Evolutionary conservation across 2,329 filamentous ascomycete genomes (phyloP), one percentile per base, ranked within the genome.

Genomic region (Teratosphaeria viscida): DNA sequence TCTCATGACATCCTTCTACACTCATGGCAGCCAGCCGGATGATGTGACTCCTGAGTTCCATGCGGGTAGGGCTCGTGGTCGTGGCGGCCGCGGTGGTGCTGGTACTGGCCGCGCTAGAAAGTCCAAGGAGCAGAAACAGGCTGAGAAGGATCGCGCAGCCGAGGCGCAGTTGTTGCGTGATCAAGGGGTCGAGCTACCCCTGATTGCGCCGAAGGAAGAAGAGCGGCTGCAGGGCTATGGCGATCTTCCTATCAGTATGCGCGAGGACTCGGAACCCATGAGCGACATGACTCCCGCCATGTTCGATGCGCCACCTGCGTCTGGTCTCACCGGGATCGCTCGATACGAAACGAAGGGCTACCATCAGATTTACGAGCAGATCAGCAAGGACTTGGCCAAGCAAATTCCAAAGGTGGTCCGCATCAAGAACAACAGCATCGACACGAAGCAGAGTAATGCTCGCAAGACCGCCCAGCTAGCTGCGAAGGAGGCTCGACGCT

Each of bases 391-490:
- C 70, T 85, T 99, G 68, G 90, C 92, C 2, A 86, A 90, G 62
- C 96, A 96, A 72, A 88, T 96, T 62, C 89, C 88, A 69, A 97
- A 96, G 77, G 89, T 95, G 0, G 91, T 85, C 72, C 90, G 94
- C 66, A 82, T 96, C 72, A 95, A 95, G 59, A 85, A 86, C 59
- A 87, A 90, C 66, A 96, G 92, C 0, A 85, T 92, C 60, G 83
- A 86, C 8, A 95, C 88, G 43, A 95, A 95, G 72, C 84, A 89
- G 57, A 95, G 92, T n/a, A 99, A 99, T 68, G 82, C 96, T 55
- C 94, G 95, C 73, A 99, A 99, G 81, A 99, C 94, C 0, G 94
- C 92, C 14, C 92, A 97, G 67, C 80, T 99, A 49, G 94, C 94
- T 7, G 95, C 92, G 62, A 99, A 99, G 73, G 94, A 99, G 76